Conservation (phyloP, 192 early-diverging fungal genomes). For the Mortierella alpina region DNA sequence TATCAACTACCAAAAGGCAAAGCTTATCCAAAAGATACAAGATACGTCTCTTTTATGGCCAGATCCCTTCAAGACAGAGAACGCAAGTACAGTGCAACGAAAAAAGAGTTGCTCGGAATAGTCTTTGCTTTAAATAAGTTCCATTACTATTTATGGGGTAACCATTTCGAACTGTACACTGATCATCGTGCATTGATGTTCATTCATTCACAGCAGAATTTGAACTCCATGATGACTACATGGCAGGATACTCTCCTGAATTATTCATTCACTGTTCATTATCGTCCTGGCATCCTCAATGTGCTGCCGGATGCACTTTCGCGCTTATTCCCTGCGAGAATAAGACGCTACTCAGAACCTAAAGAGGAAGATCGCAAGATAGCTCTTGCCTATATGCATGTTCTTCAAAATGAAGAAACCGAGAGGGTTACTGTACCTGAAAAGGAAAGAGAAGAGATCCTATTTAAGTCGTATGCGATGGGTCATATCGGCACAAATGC, state of each 20-base stretch:
- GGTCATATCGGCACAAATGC: constrained; percentile 22
- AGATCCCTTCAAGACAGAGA: too few species aligned
- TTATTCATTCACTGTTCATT: constrained; percentile 19
- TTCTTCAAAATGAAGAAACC: neutral
- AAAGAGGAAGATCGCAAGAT: neutral
- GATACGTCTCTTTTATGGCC: constrained; percentile 50
- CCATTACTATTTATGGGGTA: too few species aligned
- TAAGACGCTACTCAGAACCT: too few species aligned
- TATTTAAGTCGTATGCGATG: neutral
- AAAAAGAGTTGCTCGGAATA: too few species aligned
- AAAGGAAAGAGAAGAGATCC: neutral
- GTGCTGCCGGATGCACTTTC: constrained; percentile 25
- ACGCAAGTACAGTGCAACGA: too few species aligned
- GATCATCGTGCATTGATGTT: too few species aligned
- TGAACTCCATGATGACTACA: constrained; percentile 17
- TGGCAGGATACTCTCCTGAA: constrained; percentile 24
- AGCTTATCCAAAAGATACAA: constrained; percentile 10
- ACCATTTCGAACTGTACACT: too few species aligned
- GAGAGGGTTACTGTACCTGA: neutral
- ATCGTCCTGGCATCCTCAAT: constrained; percentile 21
- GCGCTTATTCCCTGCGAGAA: constrained; percentile 14
- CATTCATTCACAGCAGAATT: constrained; percentile 6
- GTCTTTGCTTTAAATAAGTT: too few species aligned
- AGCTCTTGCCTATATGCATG: constrained; percentile 5
- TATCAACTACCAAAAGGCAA: constrained; percentile 20